These are phyloP conservation scores for Xenoacremonium recifei DNA, from an alignment of 2,329 filamentous ascomycete species.

Conservation along the genomic window DNA sequence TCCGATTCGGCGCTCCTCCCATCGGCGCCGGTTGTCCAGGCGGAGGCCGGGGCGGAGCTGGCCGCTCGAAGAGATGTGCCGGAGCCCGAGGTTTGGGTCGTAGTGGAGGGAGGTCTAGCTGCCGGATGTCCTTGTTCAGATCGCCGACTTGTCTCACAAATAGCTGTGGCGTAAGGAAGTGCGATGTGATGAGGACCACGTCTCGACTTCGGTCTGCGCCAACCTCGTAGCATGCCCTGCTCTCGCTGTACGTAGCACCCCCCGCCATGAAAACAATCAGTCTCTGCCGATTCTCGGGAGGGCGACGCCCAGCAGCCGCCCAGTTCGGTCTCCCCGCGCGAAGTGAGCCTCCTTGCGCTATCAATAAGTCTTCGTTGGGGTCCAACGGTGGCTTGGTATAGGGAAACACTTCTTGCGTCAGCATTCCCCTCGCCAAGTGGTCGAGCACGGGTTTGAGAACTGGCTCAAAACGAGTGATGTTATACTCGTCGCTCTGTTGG, in stretches of 20 bases:
- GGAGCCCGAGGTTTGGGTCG: constrained; percentile 79
- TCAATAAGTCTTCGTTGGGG: constrained; percentile 56
- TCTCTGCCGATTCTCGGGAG: constrained; percentile 79
- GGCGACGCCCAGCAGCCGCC: constrained; percentile 76
- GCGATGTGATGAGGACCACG: constrained; percentile 83
- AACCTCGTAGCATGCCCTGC: constrained; percentile 84
- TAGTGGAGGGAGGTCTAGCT: constrained; percentile 79
- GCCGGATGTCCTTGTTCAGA: constrained; percentile 70
- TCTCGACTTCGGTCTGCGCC: constrained; percentile 72
- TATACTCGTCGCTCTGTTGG: constrained; percentile 69
- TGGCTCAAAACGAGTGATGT: constrained; percentile 84
- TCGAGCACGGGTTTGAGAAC: constrained; percentile 82
- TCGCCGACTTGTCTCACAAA: constrained; percentile 84
- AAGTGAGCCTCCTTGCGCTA: constrained; percentile 68
- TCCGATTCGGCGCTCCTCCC: constrained; percentile 6
- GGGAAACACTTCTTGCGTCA: constrained; percentile 68
- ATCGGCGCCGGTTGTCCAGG: constrained; percentile 22
- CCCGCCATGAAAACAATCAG: constrained; percentile 94
- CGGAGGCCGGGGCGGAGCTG: constrained; percentile 49
- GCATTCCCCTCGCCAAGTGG: constrained; percentile 61
- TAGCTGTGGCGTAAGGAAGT: constrained; percentile 85
- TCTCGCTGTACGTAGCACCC: constrained; percentile 90
- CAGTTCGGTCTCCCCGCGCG: constrained; percentile 92
- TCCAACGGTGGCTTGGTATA: constrained; percentile 71
- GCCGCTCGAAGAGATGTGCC: constrained; percentile 79